A percentile compares a stretch with the other conserved stretches of the same genome.
Evolutionary conservation across 2,329 filamentous ascomycete species (phyloP).

Genomic region (Fusarium sublunatum): DNA sequence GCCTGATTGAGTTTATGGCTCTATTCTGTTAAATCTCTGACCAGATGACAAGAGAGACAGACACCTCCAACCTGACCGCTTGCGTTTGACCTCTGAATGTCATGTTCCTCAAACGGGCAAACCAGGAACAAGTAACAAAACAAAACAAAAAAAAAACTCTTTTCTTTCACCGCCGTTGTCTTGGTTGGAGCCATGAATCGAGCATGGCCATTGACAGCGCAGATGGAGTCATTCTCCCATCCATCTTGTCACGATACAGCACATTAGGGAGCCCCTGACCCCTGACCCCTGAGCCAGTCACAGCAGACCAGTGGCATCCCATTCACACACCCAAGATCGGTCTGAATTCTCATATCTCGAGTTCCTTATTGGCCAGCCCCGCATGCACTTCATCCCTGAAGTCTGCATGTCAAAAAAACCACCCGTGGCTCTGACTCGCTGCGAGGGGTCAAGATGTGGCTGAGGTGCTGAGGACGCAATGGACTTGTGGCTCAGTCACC

Average conservation of each 20-base stretch:
- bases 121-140: neutral
- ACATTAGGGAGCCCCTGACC: constrained; percentile 24
- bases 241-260: constrained; percentile 24
- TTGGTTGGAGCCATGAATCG: constrained; percentile 29
- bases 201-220: constrained; percentile 24
- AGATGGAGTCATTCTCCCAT: constrained; percentile 31
- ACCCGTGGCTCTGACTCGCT: constrained; percentile 37
- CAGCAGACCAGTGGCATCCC: constrained; percentile 23
- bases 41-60: constrained; percentile 2
- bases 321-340: constrained; percentile 27
- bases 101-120: neutral
- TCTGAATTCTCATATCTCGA: constrained; percentile 1
- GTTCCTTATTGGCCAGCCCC: constrained; percentile 34
- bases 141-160: constrained; percentile 13
- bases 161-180: constrained; percentile 31
- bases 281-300: constrained; percentile 29
- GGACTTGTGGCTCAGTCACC: constrained; percentile 23
- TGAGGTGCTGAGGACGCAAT: constrained; percentile 16
- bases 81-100: constrained; percentile 1
- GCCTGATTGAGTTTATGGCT: constrained; percentile 25
- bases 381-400: constrained; percentile 30
- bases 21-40: constrained; percentile 1
- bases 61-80: constrained; percentile 7
- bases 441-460: constrained; percentile 27
- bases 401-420: constrained; percentile 40